Base-by-base conservation (phyloP, 352 stramenopile species). In the Phytophthora fragariaefolia region DNA sequence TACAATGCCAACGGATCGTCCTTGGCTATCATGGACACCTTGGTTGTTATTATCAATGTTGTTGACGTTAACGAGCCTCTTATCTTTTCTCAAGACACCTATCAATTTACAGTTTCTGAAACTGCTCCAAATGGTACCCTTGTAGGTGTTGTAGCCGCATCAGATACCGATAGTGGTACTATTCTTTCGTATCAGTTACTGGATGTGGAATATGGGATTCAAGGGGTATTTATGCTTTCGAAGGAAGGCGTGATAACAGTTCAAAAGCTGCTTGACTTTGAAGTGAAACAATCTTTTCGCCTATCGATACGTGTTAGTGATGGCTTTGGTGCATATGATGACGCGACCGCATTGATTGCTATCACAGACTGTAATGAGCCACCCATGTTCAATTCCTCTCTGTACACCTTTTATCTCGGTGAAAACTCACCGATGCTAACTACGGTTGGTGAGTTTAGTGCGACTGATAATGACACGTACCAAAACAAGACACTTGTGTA, bases 401-500 rank as follows among this genome's bases (percentile, higher is more conserved):
- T 45, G 7, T 90, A 86, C 47, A 62, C 12, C 0, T 83, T 87
- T 54, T 27, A 7, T 0, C 47, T 85, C 13, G 17, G 28, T 9
- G 81, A 90, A 63, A 87, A 86, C 61, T n/a, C 49, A 17, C 34
- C 66, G n/a, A 64, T 46, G 3, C 69, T 77, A 34, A 68, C 77
- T 0, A 26, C 66, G 18, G 54, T 85, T 4, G 79, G 79, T 9
- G 55, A 63, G 4, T 42, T 86, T 12, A 40, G 45, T 1, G 81
- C 81, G 0, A 61, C 81, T 15, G 75, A 86, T 36, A 62, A 43
- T 1, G 81, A 90, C 52, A 69, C 52, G 7, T 81, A 73, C 34
- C 76, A 87, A 61, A 87, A 88, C 69, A 76, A 73, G n/a, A 79
- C 76, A 4, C 63, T 90, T 15, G 58, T 56, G 17, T 90, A 88